Evolutionary conservation across 108 stramenopile genomes (phyloP).

Genomic region (Asterionellopsis glacialis): DNA sequence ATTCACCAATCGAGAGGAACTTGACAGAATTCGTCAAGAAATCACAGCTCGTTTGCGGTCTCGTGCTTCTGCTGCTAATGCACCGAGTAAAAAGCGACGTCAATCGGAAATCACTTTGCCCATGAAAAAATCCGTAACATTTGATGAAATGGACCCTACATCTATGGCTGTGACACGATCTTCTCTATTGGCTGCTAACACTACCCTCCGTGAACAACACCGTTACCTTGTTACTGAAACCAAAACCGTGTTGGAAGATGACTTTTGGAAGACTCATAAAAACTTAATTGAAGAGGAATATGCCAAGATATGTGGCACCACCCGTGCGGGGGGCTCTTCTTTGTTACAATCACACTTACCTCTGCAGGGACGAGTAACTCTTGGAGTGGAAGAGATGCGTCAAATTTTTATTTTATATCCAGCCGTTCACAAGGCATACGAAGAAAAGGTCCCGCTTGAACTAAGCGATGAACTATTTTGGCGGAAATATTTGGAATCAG

Average conservation of each 20-base stretch:
- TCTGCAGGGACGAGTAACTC: conserved; percentile 35
- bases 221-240: conserved; percentile 66
- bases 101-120: conserved; percentile 10
- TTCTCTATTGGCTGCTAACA: conserved; percentile 76
- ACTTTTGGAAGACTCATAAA: conserved; percentile 81
- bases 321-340: conserved; percentile 45
- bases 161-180: conserved; percentile 74
- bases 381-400: conserved; percentile 80
- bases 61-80: background rate
- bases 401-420: conserved; percentile 90
- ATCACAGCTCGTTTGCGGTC: conserved; percentile 44
- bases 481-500: conserved; percentile 81
- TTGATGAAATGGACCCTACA: conserved; percentile 59
- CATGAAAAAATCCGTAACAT: conserved; percentile 29
- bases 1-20: conserved; percentile 46
- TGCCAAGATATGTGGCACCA: conserved; percentile 66
- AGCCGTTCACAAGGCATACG: conserved; percentile 86
- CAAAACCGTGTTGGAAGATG: conserved; percentile 65
- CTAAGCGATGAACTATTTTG: conserved; percentile 86
- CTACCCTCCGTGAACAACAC: conserved; percentile 76
- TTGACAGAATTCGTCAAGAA: conserved; percentile 67
- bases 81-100: conserved; percentile 22
- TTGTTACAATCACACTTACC: conserved; percentile 60
- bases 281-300: conserved; percentile 73
- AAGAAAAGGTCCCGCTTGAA: conserved; percentile 88